Percentiles rank a stretch among this genome's conserved stretches.
Evolutionary conservation across 1,284 basidiomycete species (phyloP).

Genomic region (Trametes versicolor): DNA sequence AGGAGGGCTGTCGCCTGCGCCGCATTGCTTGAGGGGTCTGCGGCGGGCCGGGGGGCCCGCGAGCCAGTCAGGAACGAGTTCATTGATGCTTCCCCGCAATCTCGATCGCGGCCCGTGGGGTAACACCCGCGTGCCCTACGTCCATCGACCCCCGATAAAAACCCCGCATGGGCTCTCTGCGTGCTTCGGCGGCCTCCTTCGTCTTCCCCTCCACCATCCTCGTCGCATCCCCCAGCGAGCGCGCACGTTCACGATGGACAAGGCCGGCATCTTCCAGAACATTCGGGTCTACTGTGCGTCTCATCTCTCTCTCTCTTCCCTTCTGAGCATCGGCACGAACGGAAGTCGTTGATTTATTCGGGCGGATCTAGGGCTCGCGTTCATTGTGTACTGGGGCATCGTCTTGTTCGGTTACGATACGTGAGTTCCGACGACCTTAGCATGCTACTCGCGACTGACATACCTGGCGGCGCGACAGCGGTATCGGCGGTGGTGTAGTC

Average conservation of each 20-base stretch:
- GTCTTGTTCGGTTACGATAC: slow-evolving; percentile 83
- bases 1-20: slow-evolving; percentile 1
- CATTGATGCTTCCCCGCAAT: slow-evolving; percentile 35
- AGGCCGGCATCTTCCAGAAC: slow-evolving; percentile 53
- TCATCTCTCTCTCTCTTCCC: background rate
- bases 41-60: slow-evolving; percentile 26
- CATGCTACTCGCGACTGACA: slow-evolving; percentile 17
- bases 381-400: slow-evolving; percentile 82
- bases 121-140: slow-evolving; percentile 15
- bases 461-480: slow-evolving; percentile 44
- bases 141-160: slow-evolving; percentile 12
- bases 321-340: background rate
- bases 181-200: slow-evolving; percentile 14
- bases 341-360: slow-evolving; percentile 10
- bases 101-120: slow-evolving; percentile 37
- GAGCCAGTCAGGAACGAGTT: slow-evolving; percentile 27
- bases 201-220: slow-evolving; percentile 16
- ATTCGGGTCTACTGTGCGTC: slow-evolving; percentile 67
- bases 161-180: slow-evolving; percentile 8
- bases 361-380: slow-evolving; percentile 65
- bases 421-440: slow-evolving; percentile 48
- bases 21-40: background rate
- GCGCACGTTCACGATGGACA: slow-evolving; percentile 24
- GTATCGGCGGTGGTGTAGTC: slow-evolving; percentile 74
- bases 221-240: slow-evolving; percentile 20